A percentile compares a stretch with the other conserved stretches of the same genome.
Evolutionary conservation across 1,284 basidiomycete species (phyloP).

Genomic region (Pisolithus thermaeus): DNA sequence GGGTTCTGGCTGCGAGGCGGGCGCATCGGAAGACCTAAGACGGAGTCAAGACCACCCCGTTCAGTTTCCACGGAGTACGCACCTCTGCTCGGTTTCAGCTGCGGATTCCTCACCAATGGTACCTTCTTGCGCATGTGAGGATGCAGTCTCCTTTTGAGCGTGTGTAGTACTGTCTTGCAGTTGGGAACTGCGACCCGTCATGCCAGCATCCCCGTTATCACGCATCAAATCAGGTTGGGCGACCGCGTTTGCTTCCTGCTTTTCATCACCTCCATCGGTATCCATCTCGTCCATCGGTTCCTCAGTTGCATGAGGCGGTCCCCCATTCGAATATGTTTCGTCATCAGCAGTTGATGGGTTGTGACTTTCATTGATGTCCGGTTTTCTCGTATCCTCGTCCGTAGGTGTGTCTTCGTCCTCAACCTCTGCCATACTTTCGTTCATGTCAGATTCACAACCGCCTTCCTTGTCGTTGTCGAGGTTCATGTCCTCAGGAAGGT

Average conservation of each 20-base stretch:
- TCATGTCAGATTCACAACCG: conserved; percentile 30
- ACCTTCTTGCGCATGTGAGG: conserved; percentile 12
- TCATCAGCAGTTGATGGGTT: conserved; percentile 14
- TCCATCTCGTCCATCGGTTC: conserved; percentile 4
- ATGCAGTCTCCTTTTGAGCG: conserved; percentile 16
- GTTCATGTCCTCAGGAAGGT: conserved; percentile 81
- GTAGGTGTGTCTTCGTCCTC: conserved; percentile 36
- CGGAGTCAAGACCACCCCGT: conserved; percentile 11
- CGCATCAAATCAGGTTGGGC: conserved; percentile 38
- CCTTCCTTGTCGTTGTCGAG: conserved; percentile 43
- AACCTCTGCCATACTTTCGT: conserved; percentile 37
- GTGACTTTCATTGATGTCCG: conserved; percentile 14
- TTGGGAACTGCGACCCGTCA: conserved; percentile 15
- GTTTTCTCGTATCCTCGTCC: conserved; percentile 29
- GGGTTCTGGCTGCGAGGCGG: conserved; percentile 5
- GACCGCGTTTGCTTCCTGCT: conserved; percentile 23
- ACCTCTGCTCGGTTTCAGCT: conserved; percentile 9
- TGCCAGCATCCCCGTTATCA: conserved; percentile 27
- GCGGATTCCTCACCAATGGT: conserved; percentile 22
- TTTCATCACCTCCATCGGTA: conserved; percentile 27
- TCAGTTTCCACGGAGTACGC: conserved; percentile 21
- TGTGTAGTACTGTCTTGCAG: conserved; percentile 15
- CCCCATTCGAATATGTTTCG: conserved; percentile 14
- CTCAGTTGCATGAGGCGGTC: conserved; percentile 16
- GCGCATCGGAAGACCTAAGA: conserved; percentile 8